Evolutionary conservation across 106 monocot species (phyloP).

Genomic region (Phalaenopsis equestris): DNA sequence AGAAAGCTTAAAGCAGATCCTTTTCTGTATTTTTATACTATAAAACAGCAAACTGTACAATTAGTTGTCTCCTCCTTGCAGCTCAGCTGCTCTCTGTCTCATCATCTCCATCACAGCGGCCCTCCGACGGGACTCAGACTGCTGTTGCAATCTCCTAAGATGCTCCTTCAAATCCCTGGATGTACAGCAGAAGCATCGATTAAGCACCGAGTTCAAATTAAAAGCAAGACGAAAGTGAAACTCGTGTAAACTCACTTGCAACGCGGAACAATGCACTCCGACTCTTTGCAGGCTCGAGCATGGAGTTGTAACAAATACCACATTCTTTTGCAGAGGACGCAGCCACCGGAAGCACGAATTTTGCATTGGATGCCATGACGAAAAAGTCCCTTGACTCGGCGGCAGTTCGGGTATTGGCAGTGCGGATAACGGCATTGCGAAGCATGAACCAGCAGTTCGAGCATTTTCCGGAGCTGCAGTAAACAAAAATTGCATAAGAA

Average conservation of each 20-base stretch:
- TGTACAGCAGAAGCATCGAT: neutral
- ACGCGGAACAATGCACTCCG: constrained; percentile 62
- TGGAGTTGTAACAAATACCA: constrained; percentile 87
- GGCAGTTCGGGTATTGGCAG: constrained; percentile 78
- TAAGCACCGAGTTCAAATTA: neutral
- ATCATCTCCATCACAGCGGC: constrained; percentile 98
- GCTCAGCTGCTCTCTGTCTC: constrained; percentile 88
- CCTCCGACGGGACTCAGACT: constrained; percentile 86
- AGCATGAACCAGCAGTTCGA: constrained; percentile 81
- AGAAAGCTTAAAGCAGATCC: neutral
- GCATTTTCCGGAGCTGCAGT: constrained; percentile 75
- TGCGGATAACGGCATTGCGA: constrained; percentile 54
- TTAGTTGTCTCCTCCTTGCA: constrained; percentile 40
- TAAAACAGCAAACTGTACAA: constrained; percentile 9
- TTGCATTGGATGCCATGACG: constrained; percentile 69
- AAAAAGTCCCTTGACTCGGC: constrained; percentile 77
- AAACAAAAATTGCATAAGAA: neutral
- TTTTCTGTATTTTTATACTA: neutral
- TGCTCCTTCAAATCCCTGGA: constrained; percentile 92
- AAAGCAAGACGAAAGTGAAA: neutral
- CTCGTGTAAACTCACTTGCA: constrained; percentile 38
- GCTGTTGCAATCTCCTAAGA: constrained; percentile 77
- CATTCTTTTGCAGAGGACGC: constrained; percentile 69
- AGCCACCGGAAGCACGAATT: constrained; percentile 57
- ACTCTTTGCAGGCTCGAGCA: constrained; percentile 74